Evolutionary conservation across 192 early-diverging fungal genomes (phyloP).

Genomic region (Coemansia asiatica): DNA sequence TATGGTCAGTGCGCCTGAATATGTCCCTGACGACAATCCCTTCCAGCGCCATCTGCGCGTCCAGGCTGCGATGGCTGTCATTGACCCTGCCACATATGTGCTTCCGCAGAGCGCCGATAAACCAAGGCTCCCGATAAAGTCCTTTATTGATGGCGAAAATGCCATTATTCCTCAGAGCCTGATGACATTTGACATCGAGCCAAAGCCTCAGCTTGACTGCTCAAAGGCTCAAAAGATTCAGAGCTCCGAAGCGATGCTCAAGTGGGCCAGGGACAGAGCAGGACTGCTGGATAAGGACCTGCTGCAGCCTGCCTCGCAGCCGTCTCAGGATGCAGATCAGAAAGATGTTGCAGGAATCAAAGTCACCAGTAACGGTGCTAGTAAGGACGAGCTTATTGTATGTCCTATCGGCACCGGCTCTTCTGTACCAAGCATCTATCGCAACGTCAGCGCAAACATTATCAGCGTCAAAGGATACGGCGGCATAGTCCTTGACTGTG

Average conservation of each 20-base stretch:
- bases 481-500: slow-evolving; percentile 80
- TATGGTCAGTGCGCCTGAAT: slow-evolving; percentile 68
- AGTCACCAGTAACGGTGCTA: background rate
- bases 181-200: slow-evolving; percentile 64
- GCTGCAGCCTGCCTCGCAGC: background rate
- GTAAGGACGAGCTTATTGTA: slow-evolving; percentile 23
- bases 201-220: slow-evolving; percentile 57
- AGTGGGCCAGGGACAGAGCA: background rate
- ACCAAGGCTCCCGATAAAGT: slow-evolving; percentile 36
- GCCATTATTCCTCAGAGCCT: slow-evolving; percentile 31
- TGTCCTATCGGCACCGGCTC: slow-evolving; percentile 91
- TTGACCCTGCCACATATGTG: slow-evolving; percentile 68
- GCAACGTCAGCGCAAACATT: slow-evolving; percentile 89
- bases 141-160: slow-evolving; percentile 19
- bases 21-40: slow-evolving; percentile 63
- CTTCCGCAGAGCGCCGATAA: slow-evolving; percentile 64
- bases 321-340: no score
- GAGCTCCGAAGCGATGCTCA: slow-evolving; percentile 33
- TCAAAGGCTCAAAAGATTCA: slow-evolving; percentile 27
- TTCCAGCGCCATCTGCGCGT: slow-evolving; percentile 66
- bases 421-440: slow-evolving; percentile 81
- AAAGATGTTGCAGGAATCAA: background rate
- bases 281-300: background rate
- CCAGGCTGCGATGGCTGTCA: slow-evolving; percentile 64
- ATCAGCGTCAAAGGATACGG: slow-evolving; percentile 64